Evolutionary conservation across 2,329 filamentous ascomycete species (phyloP).

Genomic region (Aspergillus novoparasiticus): DNA sequence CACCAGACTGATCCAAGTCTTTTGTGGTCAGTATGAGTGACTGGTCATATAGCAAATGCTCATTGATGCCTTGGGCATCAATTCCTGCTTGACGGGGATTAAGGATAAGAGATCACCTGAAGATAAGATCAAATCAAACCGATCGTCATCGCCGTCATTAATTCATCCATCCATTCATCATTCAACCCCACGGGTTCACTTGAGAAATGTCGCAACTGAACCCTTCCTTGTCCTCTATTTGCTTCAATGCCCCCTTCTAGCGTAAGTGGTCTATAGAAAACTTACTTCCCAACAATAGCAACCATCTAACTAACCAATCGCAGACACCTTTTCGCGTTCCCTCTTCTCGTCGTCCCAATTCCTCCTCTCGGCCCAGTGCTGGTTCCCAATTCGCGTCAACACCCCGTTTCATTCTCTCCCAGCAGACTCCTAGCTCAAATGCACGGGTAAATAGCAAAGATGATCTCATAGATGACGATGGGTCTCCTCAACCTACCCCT

Average conservation of each 20-base stretch:
- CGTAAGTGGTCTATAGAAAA: slow-evolving; percentile 8
- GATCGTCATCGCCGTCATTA: background rate
- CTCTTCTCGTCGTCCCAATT: slow-evolving; percentile 11
- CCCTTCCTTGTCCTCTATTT: background rate
- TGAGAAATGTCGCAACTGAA: background rate
- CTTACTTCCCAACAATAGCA: no score
- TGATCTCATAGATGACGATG: slow-evolving; percentile 27
- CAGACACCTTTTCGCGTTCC: slow-evolving; percentile 32
- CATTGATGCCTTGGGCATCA: background rate
- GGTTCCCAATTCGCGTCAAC: slow-evolving; percentile 37
- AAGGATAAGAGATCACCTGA: background rate
- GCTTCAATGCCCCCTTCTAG: slow-evolving; percentile 20
- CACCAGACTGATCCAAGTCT: background rate
- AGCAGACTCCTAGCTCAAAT: slow-evolving; percentile 16
- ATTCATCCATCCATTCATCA: background rate
- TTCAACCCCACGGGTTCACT: background rate
- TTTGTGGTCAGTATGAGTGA: background rate
- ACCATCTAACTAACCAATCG: slow-evolving; percentile 5
- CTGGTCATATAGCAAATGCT: background rate
- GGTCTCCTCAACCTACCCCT: slow-evolving; percentile 17
- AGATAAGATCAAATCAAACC: background rate
- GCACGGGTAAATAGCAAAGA: slow-evolving; percentile 3
- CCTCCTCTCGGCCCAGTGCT: slow-evolving; percentile 27
- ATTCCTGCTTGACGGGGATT: background rate
- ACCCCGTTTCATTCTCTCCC: slow-evolving; percentile 36